Conservation (phyloP, 208 protist genomes). For the Leishmania lainsoni region DNA sequence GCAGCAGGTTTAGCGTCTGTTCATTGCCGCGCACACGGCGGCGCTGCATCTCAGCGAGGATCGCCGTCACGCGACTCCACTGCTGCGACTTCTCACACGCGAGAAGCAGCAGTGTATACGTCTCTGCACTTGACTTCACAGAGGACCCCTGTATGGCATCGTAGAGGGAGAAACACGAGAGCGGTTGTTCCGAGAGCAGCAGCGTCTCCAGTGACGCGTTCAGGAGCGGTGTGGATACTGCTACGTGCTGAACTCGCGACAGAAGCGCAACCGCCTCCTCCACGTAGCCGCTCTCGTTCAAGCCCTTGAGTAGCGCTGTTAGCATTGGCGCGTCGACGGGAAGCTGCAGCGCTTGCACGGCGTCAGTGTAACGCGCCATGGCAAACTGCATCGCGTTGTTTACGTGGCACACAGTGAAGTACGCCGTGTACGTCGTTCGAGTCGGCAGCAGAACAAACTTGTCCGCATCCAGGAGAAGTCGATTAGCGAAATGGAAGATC, state of each 20-base stretch:
- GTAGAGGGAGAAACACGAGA: constrained; percentile 75
- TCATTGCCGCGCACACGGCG: constrained; percentile 67
- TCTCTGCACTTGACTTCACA: constrained; percentile 62
- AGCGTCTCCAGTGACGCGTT: constrained; percentile 86
- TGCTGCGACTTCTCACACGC: constrained; percentile 77
- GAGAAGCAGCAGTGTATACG: constrained; percentile 78
- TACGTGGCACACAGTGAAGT: constrained; percentile 71
- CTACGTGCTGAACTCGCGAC: constrained; percentile 62
- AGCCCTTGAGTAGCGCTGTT: constrained; percentile 68
- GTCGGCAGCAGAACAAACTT: constrained; percentile 81
- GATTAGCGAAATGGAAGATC: constrained; percentile 70
- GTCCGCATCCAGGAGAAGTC: constrained; percentile 80
- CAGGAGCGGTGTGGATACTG: constrained; percentile 68
- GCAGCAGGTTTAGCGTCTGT: constrained; percentile 79
- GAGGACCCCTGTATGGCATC: constrained; percentile 37
- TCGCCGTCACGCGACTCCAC: constrained; percentile 58
- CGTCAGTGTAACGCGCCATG: constrained; percentile 65
- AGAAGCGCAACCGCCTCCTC: constrained; percentile 84
- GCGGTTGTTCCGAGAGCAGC: constrained; percentile 65
- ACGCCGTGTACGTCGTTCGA: constrained; percentile 82
- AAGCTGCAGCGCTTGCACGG: constrained; percentile 65
- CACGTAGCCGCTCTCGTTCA: constrained; percentile 77
- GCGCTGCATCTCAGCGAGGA: constrained; percentile 83
- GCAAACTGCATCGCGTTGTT: constrained; percentile 82
- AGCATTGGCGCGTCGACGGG: constrained; percentile 75